Percentiles rank a stretch among this genome's conserved stretches.
phyloP scores from a whole-genome alignment of 441 rosid genomes.

The Adansonia rubrostipa region DNA sequence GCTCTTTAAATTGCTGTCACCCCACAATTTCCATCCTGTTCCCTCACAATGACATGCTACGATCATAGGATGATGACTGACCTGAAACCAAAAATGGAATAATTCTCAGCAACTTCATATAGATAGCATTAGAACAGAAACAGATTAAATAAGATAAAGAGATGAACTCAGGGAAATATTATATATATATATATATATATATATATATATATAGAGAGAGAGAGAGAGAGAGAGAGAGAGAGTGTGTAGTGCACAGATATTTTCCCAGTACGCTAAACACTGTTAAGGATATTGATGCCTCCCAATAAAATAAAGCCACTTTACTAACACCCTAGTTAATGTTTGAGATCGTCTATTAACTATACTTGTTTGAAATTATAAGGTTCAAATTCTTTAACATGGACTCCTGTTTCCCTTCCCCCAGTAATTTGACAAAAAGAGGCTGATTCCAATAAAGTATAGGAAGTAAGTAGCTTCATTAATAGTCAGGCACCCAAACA shows the following conservation, averaged over 20 bases:
- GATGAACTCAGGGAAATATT: background rate
- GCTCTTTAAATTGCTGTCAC: slow-evolving; percentile 83
- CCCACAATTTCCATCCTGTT: slow-evolving; percentile 91
- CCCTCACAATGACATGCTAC: slow-evolving; percentile 94
- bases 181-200: background rate
- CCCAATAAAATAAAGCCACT: background rate
- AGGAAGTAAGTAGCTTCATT: background rate
- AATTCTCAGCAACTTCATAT: slow-evolving; percentile 20
- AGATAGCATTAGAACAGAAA: background rate
- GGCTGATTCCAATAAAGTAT: background rate
- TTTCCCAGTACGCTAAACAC: background rate
- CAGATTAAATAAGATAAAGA: background rate
- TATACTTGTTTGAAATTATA: background rate
- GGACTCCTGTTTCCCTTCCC: background rate
- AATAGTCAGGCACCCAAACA: background rate
- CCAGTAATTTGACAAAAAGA: background rate
- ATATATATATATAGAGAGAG: background rate
- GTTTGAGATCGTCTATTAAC: background rate
- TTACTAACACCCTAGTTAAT: background rate
- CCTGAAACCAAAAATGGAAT: slow-evolving; percentile 52
- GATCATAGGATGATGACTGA: slow-evolving; percentile 93
- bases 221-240: too few relatives aligned
- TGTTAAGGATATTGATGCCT: background rate
- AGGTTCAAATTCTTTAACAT: background rate
- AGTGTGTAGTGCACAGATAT: background rate